Evolutionary conservation across 768 basidiomycete species (phyloP).

Genomic region (Boletus rubescentipes): DNA sequence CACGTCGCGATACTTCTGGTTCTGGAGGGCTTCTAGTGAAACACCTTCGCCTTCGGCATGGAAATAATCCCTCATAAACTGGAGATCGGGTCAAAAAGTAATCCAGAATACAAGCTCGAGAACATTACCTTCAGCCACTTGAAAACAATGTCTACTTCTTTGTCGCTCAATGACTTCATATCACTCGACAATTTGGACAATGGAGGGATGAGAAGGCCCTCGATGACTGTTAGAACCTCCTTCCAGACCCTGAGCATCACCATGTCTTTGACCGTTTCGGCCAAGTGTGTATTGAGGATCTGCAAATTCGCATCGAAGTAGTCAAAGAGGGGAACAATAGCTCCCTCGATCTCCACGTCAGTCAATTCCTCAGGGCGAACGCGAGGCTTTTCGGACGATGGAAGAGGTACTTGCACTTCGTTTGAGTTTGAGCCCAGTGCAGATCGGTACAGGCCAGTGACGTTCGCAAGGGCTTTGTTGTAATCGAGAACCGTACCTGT

Average conservation of each 20-base stretch:
- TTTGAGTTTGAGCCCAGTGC: slow-evolving; percentile 62
- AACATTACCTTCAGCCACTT: slow-evolving; percentile 86
- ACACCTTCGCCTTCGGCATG: slow-evolving; percentile 92
- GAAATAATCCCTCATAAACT: slow-evolving; percentile 96
- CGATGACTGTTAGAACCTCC: slow-evolving; percentile 84
- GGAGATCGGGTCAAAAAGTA: slow-evolving; percentile 1
- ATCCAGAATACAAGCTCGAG: background rate
- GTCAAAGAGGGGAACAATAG: slow-evolving; percentile 89
- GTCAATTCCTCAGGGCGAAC: slow-evolving; percentile 77
- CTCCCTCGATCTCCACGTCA: slow-evolving; percentile 92
- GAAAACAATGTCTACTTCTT: slow-evolving; percentile 98
- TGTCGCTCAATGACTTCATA: slow-evolving; percentile 90
- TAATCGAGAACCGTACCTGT: slow-evolving; percentile 65
- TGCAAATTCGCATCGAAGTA: slow-evolving; percentile 94
- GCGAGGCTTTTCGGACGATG: slow-evolving; percentile 72
- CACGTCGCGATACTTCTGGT: slow-evolving; percentile 92
- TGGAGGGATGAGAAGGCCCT: slow-evolving; percentile 87
- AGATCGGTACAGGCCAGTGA: slow-evolving; percentile 80
- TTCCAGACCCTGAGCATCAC: slow-evolving; percentile 97
- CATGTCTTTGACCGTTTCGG: slow-evolving; percentile 81
- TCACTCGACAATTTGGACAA: slow-evolving; percentile 82
- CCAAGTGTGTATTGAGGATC: slow-evolving; percentile 85
- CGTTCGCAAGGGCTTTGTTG: slow-evolving; percentile 83
- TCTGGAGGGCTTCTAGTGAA: slow-evolving; percentile 81
- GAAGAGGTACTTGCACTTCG: slow-evolving; percentile 79